Evolutionary conservation across 371 early-diverging fungal genomes (phyloP).

Genomic region (Haplosporangium sp.): DNA sequence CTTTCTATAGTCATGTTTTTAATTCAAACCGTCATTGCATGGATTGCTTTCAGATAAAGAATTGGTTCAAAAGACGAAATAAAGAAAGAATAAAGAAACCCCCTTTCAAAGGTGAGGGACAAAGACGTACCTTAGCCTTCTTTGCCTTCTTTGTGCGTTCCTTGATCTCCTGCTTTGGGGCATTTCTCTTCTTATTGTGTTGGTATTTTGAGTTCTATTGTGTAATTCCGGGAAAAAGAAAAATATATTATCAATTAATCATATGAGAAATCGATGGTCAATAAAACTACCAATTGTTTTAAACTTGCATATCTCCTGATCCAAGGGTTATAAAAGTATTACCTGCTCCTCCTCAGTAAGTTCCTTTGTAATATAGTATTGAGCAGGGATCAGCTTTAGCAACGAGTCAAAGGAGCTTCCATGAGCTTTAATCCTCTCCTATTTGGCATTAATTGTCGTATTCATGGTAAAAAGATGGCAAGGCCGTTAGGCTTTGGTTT

Average conservation of each 20-base stretch:
- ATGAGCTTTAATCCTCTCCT: constrained; percentile 72
- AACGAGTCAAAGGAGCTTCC: constrained; percentile 72
- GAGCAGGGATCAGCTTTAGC: constrained; percentile 79
- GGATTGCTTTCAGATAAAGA: background rate
- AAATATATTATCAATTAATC: too few species aligned
- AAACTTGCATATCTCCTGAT: background rate
- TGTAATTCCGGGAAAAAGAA: too few species aligned
- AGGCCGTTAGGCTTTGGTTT: background rate
- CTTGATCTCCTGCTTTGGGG: constrained; percentile 83
- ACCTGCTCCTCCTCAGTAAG: constrained; percentile 60
- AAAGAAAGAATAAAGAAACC: background rate
- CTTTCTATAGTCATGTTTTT: background rate
- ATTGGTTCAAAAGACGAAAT: background rate
- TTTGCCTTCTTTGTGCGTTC: constrained; percentile 83
- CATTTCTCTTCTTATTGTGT: constrained; percentile 81
- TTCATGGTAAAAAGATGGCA: background rate
- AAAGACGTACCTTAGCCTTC: constrained; percentile 71
- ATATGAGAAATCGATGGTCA: background rate
- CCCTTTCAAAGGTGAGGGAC: background rate
- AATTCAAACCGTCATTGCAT: constrained; percentile 8
- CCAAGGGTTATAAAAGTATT: constrained; percentile 7
- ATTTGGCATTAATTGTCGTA: background rate
- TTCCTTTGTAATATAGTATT: constrained; percentile 75
- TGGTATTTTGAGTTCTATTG: constrained; percentile 66
- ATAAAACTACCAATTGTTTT: background rate